phyloP scores from a whole-genome alignment of 148 eudicot species.

The Vaccinium darrowii region DNA sequence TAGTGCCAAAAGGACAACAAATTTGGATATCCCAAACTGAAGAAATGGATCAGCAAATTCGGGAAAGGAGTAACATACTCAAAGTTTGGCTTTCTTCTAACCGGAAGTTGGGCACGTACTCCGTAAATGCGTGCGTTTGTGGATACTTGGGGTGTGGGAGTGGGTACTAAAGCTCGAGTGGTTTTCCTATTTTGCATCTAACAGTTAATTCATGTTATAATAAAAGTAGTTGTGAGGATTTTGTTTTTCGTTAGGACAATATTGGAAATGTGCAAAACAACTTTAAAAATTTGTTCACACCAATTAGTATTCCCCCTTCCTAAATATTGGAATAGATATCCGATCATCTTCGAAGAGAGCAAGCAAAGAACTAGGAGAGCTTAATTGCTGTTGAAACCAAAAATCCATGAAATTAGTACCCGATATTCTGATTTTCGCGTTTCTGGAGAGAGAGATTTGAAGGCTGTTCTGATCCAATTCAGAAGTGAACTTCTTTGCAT shows the following conservation, averaged over 20 bases:
- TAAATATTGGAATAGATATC: neutral
- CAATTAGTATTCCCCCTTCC: neutral
- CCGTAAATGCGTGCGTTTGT: no score
- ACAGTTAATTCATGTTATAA: no score
- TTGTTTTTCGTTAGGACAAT: neutral
- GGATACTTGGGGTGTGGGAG: neutral
- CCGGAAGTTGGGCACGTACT: neutral
- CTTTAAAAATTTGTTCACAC: neutral
- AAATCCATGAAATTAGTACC: conserved; percentile 29
- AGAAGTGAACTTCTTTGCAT: conserved; percentile 47
- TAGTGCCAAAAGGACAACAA: neutral
- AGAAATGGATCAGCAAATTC: neutral
- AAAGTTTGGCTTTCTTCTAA: neutral
- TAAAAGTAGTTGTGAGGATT: neutral
- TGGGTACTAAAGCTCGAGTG: neutral
- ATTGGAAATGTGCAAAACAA: neutral
- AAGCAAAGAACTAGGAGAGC: neutral
- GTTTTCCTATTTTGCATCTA: neutral
- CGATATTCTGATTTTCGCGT: conserved; percentile 47
- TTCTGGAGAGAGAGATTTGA: conserved; percentile 49
- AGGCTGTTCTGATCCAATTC: conserved; percentile 33
- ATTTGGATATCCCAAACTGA: neutral
- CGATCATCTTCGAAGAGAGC: neutral
- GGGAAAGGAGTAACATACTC: neutral
- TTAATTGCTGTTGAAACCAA: neutral